Evolutionary conservation across 306 rosid genomes (phyloP).

Genomic region (Ochetophila trinervis): DNA sequence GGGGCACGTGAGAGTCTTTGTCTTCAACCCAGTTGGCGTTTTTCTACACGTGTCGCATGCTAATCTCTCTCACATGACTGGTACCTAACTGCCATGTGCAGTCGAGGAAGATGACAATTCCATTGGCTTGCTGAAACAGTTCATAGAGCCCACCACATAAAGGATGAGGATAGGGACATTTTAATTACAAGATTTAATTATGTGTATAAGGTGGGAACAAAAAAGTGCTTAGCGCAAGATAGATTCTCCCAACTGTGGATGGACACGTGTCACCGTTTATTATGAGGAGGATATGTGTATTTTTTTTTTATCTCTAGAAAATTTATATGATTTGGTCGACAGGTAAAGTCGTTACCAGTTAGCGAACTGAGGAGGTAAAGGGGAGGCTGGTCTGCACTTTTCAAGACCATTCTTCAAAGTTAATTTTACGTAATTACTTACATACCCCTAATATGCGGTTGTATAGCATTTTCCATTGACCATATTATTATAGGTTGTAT

Average conservation of each 20-base stretch:
- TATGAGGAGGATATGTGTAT: background rate
- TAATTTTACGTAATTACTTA: background rate
- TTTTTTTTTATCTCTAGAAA: background rate
- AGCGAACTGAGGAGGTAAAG: slow-evolving; percentile 30
- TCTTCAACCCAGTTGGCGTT: slow-evolving; percentile 10
- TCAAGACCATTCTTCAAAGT: slow-evolving; percentile 29
- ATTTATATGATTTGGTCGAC: slow-evolving; percentile 38
- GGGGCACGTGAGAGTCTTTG: slow-evolving; percentile 23
- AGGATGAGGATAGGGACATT: slow-evolving; percentile 31
- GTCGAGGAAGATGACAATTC: slow-evolving; percentile 26
- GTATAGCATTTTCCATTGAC: slow-evolving; percentile 2
- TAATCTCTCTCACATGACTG: slow-evolving; percentile 29
- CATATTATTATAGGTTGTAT: background rate
- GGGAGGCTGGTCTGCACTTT: slow-evolving; percentile 38
- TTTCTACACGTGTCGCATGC: slow-evolving; percentile 23
- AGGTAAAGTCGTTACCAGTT: slow-evolving; percentile 64
- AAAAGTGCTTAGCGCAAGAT: slow-evolving; percentile 5
- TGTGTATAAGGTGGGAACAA: background rate
- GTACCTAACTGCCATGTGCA: slow-evolving; percentile 61
- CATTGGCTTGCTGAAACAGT: slow-evolving; percentile 18
- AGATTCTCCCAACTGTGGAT: slow-evolving; percentile 14
- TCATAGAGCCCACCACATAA: slow-evolving; percentile 9
- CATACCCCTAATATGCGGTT: slow-evolving; percentile 26
- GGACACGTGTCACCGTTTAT: slow-evolving; percentile 20
- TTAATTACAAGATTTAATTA: background rate